These are phyloP conservation scores for Clitopilus hobsonii DNA, from an alignment of 768 basidiomycete genomes.

Conservation along the genomic window DNA sequence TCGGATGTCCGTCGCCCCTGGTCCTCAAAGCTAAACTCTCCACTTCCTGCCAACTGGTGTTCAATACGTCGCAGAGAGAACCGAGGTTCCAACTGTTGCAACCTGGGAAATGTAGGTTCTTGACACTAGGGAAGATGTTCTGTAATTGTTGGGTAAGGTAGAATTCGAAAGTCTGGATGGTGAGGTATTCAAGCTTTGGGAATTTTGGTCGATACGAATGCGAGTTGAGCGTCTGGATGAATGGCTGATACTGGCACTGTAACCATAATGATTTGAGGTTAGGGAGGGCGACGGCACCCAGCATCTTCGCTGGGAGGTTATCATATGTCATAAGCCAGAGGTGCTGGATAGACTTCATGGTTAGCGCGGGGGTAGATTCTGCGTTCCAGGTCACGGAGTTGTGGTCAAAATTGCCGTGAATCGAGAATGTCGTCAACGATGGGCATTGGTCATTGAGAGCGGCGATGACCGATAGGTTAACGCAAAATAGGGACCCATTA, in stretches of 20 bases:
- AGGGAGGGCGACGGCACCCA: slow-evolving; percentile 23
- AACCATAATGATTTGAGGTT: slow-evolving; percentile 32
- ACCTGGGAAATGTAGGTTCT: slow-evolving; percentile 24
- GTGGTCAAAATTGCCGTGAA: slow-evolving; percentile 18
- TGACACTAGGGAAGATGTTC: slow-evolving; percentile 23
- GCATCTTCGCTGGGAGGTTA: slow-evolving; percentile 18
- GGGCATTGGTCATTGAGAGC: slow-evolving; percentile 12
- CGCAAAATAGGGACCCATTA: slow-evolving; percentile 1
- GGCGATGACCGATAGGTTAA: slow-evolving; percentile 3
- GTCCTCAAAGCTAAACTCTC: slow-evolving; percentile 23
- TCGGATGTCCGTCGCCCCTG: slow-evolving; percentile 16
- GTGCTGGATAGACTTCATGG: slow-evolving; percentile 19
- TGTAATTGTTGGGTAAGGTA: slow-evolving; percentile 14
- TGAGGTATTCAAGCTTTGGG: slow-evolving; percentile 28
- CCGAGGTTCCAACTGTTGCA: slow-evolving; percentile 15
- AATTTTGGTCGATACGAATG: slow-evolving; percentile 16
- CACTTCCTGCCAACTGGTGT: slow-evolving; percentile 16
- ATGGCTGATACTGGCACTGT: slow-evolving; percentile 17
- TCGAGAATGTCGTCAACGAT: slow-evolving; percentile 22
- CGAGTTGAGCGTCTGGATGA: slow-evolving; percentile 3
- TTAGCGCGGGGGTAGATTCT: slow-evolving; percentile 11
- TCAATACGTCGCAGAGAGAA: slow-evolving; percentile 14
- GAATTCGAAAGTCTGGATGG: slow-evolving; percentile 20
- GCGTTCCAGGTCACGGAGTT: slow-evolving; percentile 14
- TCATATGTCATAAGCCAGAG: slow-evolving; percentile 23